A percentile compares a stretch with the other conserved stretches of the same genome.
Conservation (phyloP, 768 basidiomycete genomes). For the Pleurotus salmoneostramineus region DNA sequence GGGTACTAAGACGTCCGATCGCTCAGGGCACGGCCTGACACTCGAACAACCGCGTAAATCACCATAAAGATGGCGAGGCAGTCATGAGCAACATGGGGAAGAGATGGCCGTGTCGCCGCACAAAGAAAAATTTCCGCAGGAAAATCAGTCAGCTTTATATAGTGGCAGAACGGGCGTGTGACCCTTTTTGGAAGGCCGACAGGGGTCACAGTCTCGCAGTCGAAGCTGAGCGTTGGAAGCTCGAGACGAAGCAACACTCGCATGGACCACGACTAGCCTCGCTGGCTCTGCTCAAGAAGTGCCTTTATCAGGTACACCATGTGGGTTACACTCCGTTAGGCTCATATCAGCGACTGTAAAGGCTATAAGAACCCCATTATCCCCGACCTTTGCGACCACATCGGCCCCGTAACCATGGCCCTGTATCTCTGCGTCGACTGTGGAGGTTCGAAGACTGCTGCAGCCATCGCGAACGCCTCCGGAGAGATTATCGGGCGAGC, state of each 20-base stretch:
- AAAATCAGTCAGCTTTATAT: background rate
- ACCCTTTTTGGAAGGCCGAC: no score
- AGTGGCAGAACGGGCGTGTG: background rate
- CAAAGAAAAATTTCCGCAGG: constrained; percentile 30
- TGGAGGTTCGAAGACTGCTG: constrained; percentile 86
- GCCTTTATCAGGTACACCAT: constrained; percentile 5
- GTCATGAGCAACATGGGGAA: constrained; percentile 93
- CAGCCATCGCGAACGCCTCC: constrained; percentile 53
- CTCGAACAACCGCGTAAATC: constrained; percentile 74
- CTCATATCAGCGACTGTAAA: background rate
- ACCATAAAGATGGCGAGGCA: constrained; percentile 33
- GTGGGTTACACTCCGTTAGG: constrained; percentile 9
- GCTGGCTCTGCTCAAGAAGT: background rate
- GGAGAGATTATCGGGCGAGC: constrained; percentile 68
- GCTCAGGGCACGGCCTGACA: constrained; percentile 82
- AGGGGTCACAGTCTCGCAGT: no score
- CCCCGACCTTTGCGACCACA: background rate
- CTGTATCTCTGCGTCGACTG: constrained; percentile 84
- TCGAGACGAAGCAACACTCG: background rate
- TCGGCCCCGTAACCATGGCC: constrained; percentile 32
- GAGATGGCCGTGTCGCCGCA: constrained; percentile 81
- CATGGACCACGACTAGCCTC: background rate
- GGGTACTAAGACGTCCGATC: constrained; percentile 84
- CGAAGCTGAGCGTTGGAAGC: no score
- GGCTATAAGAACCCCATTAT: background rate